Evolutionary conservation across 305 asterid species (phyloP), one percentile per base, ranked within the genome.

Genomic region (Fraxinus dipetala): DNA sequence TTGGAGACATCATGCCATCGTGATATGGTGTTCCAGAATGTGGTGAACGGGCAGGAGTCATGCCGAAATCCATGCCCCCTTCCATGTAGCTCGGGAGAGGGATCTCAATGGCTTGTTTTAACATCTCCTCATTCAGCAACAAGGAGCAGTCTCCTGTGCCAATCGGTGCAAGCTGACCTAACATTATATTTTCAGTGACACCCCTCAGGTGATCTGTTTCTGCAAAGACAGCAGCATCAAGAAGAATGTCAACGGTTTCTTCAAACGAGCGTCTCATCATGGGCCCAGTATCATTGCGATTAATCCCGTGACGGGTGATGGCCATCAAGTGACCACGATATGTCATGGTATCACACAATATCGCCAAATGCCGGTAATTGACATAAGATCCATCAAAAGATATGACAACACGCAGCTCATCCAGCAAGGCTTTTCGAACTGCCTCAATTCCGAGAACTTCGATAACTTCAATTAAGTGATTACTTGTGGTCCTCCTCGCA

Each of bases 251-350:
- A 16, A 94, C 98, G 0, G 98, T 96, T 87, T 96, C 99, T 85
- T 96, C 99, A 30, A 96, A 96, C 1, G 99, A 96, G 88, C 99
- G 94, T 86, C 97, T 92, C 98, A 93, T 96, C 97, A 96, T 90
- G 69, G 99, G 98, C 24, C 99, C 98, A 26, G 98, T 96, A 56
- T 96, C 99, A 75, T 96, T 96, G 11, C 98, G 92, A 79, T 96
- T 96, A 74, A 96, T 91, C 30, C 99, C 99, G 69, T 94, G 98
- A 79, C 99, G 98, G 35, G 99, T 96, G 78, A 96, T 93, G 80
- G 99, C 97, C 99, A 96, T 96, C 91, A 96, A 85, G 86, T 94
- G 99, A 83, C 99, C 99, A 73, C 98, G 97, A 82, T 96, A 96
- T 9, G 99, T 96, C 99, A 96, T 96, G 80, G 98, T 92, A 83